Percentiles rank a stretch among this genome's conserved stretches.
Conservation (phyloP, 768 basidiomycete species). For the Mycena filopes region DNA sequence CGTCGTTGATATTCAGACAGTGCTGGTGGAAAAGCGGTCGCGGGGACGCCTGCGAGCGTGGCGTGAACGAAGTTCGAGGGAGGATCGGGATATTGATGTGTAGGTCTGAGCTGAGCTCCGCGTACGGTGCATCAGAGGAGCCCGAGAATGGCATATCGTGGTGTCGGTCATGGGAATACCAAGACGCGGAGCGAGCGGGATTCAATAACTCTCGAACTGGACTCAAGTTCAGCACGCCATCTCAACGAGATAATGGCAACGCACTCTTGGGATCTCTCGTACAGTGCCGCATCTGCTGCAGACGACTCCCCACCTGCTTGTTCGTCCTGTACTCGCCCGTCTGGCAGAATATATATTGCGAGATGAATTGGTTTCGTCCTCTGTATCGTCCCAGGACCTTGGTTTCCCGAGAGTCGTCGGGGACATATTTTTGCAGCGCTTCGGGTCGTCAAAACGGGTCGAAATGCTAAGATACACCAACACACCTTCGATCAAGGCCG, state of each 20-base stretch:
- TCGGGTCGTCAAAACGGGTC: slow-evolving; percentile 2
- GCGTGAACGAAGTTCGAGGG: too few relatives aligned
- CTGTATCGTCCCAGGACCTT: slow-evolving; percentile 79
- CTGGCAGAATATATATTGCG: slow-evolving; percentile 74
- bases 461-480: neutral
- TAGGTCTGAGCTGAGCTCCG: too few relatives aligned
- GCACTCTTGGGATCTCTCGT: slow-evolving; percentile 74
- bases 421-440: slow-evolving; percentile 77
- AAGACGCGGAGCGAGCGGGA: too few relatives aligned
- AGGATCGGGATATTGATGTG: too few relatives aligned
- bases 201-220: too few relatives aligned
- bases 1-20: slow-evolving; percentile 49
- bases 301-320: slow-evolving; percentile 83
- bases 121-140: too few relatives aligned
- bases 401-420: slow-evolving; percentile 77
- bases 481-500: slow-evolving; percentile 78
- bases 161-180: too few relatives aligned
- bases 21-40: slow-evolving; percentile 34
- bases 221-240: too few relatives aligned
- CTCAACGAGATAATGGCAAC: slow-evolving; percentile 38
- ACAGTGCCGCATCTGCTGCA: slow-evolving; percentile 82
- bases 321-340: slow-evolving; percentile 78
- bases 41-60: neutral
- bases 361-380: slow-evolving; percentile 82
- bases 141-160: too few relatives aligned